Base-by-base conservation (phyloP, 305 asterid species). In the Fraxinus sp. region DNA sequence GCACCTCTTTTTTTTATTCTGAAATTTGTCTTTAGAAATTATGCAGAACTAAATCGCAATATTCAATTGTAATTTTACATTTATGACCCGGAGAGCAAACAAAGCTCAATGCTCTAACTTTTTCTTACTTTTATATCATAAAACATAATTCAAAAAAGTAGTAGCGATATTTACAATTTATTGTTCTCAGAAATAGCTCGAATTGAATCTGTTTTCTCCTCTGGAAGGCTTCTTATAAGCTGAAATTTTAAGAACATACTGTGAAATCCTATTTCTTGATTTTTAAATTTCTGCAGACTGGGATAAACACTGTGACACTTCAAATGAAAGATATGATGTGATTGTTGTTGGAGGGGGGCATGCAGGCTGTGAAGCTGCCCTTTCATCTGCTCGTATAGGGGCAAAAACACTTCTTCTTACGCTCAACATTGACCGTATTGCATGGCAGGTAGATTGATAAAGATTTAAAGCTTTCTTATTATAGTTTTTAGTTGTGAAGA, bases 291-390 rank as follows among this genome's bases (percentile, higher is more conserved):
- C 46, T 85, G 86, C 91, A 92, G 99, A 85, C 77, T 81, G 85
- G 81, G 83, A 68, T 81, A 84, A 83, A 85, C 80, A 64, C 64
- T 79, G 83, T 46, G 93, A 89, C 78, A 77, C 86, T 41, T 86
- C 84, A 37, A 88, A 79, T 85, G 99, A 96, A 83, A 96, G 85
- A 86, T 96, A 93, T 86, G 97, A 96, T 81, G 98, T 94, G 87
- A 96, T 96, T 85, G 94, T 96, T 77, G 99, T 96, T 70, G 99
- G 99, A 33, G 99, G 98, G 30, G 99, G 99, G 81, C 99, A 96
- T 74, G 98, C 99, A 43, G 99, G 99, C 30, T 96, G 99, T 84
- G 99, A 96, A 89, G 99, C 99, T 81, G 99, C 99, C 9, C 96
- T 96, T 87, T 95, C 99, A 77, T 91, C 99, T 78, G 97, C 99